Evolutionary conservation across 305 asterid species (phyloP).

Genomic region (Fraxinus floribunda): DNA sequence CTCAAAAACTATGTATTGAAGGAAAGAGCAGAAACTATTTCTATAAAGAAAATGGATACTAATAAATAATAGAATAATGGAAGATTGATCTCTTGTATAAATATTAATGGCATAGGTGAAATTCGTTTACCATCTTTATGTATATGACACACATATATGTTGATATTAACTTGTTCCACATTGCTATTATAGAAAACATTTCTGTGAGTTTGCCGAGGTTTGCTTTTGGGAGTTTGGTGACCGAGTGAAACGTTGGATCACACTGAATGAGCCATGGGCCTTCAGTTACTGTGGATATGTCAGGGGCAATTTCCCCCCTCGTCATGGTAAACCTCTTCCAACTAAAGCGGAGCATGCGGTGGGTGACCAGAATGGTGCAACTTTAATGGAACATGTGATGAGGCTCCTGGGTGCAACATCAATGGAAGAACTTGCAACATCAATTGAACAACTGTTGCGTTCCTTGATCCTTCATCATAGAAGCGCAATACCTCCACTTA

Average conservation of each 20-base stretch:
- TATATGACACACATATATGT: neutral
- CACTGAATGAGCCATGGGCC: conserved; percentile 23
- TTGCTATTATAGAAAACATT: conserved; percentile 19
- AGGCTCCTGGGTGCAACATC: neutral
- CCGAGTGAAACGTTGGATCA: conserved; percentile 25
- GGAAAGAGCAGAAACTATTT: neutral
- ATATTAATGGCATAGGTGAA: neutral
- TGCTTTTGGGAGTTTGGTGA: conserved; percentile 33
- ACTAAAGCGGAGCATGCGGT: neutral
- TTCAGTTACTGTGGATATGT: conserved; percentile 12
- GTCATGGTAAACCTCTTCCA: neutral
- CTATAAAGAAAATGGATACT: neutral
- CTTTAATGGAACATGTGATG: neutral
- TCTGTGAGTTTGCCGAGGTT: conserved; percentile 24
- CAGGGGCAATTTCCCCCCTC: conserved; percentile 8
- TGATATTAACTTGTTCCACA: neutral
- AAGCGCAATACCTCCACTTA: neutral
- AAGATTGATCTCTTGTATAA: too few species aligned
- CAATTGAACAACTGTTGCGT: neutral
- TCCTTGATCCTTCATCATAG: neutral
- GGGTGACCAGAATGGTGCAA: neutral
- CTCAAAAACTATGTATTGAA: neutral
- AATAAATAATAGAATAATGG: neutral
- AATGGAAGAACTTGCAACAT: neutral
- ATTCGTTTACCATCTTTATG: neutral